These are phyloP conservation scores for Singerocomus rubriflavus DNA, from an alignment of 1,284 basidiomycete genomes.

Conservation along the genomic window DNA sequence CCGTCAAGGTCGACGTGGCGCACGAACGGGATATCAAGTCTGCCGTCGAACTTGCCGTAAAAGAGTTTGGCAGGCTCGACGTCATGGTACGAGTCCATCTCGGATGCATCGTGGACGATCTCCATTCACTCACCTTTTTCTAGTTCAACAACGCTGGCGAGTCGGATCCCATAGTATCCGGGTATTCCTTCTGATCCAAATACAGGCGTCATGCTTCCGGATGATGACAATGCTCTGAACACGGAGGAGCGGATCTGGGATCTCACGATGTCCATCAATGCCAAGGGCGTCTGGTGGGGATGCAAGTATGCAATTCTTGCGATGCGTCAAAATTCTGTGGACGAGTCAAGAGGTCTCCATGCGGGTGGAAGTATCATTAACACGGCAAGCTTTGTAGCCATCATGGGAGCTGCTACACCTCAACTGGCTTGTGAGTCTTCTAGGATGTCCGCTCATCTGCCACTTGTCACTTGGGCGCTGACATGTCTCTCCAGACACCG, in stretches of 20 bases:
- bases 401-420: constrained; percentile 92
- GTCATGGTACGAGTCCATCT: constrained; percentile 65
- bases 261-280: constrained; percentile 89
- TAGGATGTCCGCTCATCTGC: background rate
- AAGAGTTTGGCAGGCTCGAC: constrained; percentile 86
- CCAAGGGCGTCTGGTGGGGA: constrained; percentile 99
- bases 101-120: background rate
- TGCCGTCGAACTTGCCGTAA: constrained; percentile 76
- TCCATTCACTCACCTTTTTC: constrained; percentile 3
- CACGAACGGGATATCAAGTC: constrained; percentile 85
- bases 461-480: background rate
- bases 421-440: constrained; percentile 82
- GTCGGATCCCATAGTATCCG: constrained; percentile 4
- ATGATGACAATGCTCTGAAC: constrained; percentile 90
- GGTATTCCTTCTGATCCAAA: constrained; percentile 1
- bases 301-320: constrained; percentile 96
- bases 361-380: constrained; percentile 95
- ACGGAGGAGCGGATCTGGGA: constrained; percentile 98
- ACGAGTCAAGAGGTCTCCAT: constrained; percentile 76
- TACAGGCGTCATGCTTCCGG: constrained; percentile 90
- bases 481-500: constrained; percentile 59
- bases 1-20: constrained; percentile 82
- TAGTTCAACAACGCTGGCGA: constrained; percentile 88
- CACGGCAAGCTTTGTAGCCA: constrained; percentile 92
- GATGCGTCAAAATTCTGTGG: constrained; percentile 89